Base-by-base conservation (phyloP, 2,329 filamentous ascomycete species). In the Fusarium sp. region DNA sequence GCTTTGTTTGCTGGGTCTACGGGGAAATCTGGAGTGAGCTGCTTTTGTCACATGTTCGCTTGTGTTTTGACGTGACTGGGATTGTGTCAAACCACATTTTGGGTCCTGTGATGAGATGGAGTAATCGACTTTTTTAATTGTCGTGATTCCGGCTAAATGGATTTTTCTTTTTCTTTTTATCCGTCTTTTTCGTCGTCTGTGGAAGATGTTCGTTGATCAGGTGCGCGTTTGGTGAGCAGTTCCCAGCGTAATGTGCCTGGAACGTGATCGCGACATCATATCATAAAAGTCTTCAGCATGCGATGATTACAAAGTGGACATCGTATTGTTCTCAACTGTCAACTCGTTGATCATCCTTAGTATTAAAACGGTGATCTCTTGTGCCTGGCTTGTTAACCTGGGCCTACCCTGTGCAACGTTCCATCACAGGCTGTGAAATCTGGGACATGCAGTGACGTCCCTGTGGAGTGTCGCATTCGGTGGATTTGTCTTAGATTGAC, bases 21-120 rank as follows among this genome's bases (percentile, higher is more conserved):
- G 61, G 61, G 46, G 61, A 56, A 56, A 36, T 36, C 46, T 57
- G 40, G 44, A 32, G 20, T 39, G 9, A 28, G 26, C 21, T 45
- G 21, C n/a, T 36, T 36, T 26, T 28, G 59, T 63, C 60, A 63
- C 51, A 51, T 64, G 58, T 26, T 11, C 6, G 26, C n/a, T 24
- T 10, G 24, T 23, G 26, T 49, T 56, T 50, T 49, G 43, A 23
- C 32, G 43, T 17, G 24, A 24, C 42, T 47, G 36, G 34, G 26
- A 26, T 34, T 17, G 14, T 34, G 55, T 55, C 55, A 49, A 49
- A 49, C 49, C 39, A 21, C 26, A 28, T 28, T 28, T 12, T 12
- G 11, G 34, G 34, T 46, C 58, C 21, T 47, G 42, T 62, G 46
- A 62, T 24, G 20, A 20, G 17, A 39, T 20, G 12, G 4, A 14